phyloP scores from a whole-genome alignment of 768 basidiomycete genomes.

The Amanita muscaria region DNA sequence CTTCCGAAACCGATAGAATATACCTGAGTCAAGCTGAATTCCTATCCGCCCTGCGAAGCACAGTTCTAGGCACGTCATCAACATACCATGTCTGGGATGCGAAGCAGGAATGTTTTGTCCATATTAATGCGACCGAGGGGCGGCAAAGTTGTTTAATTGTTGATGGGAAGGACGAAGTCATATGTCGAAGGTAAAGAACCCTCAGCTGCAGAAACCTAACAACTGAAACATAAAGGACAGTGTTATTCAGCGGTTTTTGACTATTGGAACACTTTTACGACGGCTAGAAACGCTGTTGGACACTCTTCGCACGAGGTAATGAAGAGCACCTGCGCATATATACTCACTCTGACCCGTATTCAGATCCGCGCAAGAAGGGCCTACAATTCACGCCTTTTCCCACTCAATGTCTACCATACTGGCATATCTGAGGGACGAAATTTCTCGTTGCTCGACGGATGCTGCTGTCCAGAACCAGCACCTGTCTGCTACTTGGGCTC shows the following conservation, averaged over 20 bases:
- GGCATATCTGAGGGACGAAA: slow-evolving; percentile 36
- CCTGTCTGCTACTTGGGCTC: slow-evolving; percentile 34
- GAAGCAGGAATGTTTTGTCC: slow-evolving; percentile 45
- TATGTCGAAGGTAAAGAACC: slow-evolving; percentile 45
- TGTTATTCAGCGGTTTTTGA: slow-evolving; percentile 51
- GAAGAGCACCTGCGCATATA: not conserved
- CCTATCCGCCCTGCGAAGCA: slow-evolving; percentile 43
- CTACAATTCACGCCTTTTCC: slow-evolving; percentile 57
- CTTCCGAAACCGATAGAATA: slow-evolving; percentile 25
- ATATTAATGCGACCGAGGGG: slow-evolving; percentile 27
- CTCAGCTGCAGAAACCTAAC: not conserved
- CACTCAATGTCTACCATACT: slow-evolving; percentile 55
- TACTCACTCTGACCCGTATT: not conserved
- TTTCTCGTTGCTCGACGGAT: slow-evolving; percentile 33
- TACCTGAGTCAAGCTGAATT: slow-evolving; percentile 41
- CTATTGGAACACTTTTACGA: slow-evolving; percentile 58
- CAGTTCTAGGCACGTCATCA: slow-evolving; percentile 62
- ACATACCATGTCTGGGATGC: slow-evolving; percentile 56
- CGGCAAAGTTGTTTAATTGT: slow-evolving; percentile 33
- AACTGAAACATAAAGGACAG: slow-evolving; percentile 24
- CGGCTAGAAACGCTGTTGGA: slow-evolving; percentile 51
- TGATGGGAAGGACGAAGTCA: slow-evolving; percentile 46
- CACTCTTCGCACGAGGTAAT: slow-evolving; percentile 42
- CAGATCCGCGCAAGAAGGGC: slow-evolving; percentile 38
- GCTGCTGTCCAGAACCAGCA: slow-evolving; percentile 14